These are phyloP conservation scores for Aspergillus affinis DNA, from an alignment of 495 filamentous ascomycete genomes.

Conservation along the genomic window DNA sequence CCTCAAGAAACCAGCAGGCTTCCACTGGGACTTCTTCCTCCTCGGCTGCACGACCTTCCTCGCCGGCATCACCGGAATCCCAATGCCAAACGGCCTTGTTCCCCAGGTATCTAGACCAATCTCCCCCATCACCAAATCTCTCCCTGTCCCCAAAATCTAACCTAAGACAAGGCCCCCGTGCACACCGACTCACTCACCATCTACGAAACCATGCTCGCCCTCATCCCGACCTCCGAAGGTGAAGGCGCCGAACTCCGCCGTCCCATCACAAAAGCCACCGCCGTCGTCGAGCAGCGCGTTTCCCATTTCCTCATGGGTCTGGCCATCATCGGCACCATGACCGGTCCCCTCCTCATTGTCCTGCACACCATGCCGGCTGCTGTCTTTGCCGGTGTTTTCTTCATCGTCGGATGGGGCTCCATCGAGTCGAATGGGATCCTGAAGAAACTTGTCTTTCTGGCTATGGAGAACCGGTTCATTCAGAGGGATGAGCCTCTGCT, in stretches of 20 bases:
- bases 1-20: slow-evolving; percentile 78
- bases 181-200: slow-evolving; percentile 61
- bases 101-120: slow-evolving; percentile 49
- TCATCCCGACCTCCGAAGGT: slow-evolving; percentile 52
- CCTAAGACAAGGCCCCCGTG: slow-evolving; percentile 58
- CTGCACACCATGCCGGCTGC: slow-evolving; percentile 76
- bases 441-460: slow-evolving; percentile 65
- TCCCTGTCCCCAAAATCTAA: background rate
- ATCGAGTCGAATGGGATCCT: slow-evolving; percentile 73
- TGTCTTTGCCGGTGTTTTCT: slow-evolving; percentile 80
- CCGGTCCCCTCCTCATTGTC: slow-evolving; percentile 70
- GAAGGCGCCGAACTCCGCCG: slow-evolving; percentile 51
- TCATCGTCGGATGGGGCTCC: slow-evolving; percentile 77
- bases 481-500: slow-evolving; percentile 59
- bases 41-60: slow-evolving; percentile 77
- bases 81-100: slow-evolving; percentile 84
- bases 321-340: slow-evolving; percentile 78
- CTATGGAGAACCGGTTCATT: slow-evolving; percentile 58
- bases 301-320: slow-evolving; percentile 79
- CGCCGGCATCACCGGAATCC: slow-evolving; percentile 73
- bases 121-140: background rate
- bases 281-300: slow-evolving; percentile 80
- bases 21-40: slow-evolving; percentile 89
- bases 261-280: slow-evolving; percentile 52
- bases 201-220: slow-evolving; percentile 56